A percentile compares a stretch with the other conserved stretches of the same genome.
These are phyloP conservation scores for Colletotrichum ledebouriae DNA, from an alignment of 2,329 filamentous ascomycete genomes.

Conservation along the genomic window DNA sequence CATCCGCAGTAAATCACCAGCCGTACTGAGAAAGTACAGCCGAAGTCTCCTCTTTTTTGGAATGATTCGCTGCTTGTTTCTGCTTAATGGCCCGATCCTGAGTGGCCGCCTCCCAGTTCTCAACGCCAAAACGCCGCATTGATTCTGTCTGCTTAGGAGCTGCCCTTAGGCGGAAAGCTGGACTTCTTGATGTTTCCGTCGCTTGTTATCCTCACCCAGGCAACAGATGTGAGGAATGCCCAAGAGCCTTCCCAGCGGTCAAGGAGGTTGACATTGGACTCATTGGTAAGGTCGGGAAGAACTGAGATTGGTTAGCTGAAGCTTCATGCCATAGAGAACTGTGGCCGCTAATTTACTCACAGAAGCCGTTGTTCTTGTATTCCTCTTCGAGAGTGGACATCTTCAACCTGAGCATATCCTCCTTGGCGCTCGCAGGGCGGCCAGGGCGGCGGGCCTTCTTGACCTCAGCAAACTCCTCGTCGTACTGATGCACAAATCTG, in stretches of 20 bases:
- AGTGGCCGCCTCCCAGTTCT: neutral
- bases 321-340: neutral
- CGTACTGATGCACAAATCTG: constrained; percentile 76
- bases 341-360: constrained; percentile 60
- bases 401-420: constrained; percentile 81
- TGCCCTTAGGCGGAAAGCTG: constrained; percentile 77
- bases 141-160: constrained; percentile 43
- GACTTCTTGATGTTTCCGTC: constrained; percentile 76
- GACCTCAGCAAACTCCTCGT: constrained; percentile 76
- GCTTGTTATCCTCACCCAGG: constrained; percentile 81
- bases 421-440: constrained; percentile 80
- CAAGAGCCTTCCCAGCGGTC: constrained; percentile 86
- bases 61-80: constrained; percentile 9
- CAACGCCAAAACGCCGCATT: constrained; percentile 38
- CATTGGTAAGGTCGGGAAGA: constrained; percentile 80
- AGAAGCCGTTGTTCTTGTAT: constrained; percentile 81
- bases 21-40: constrained; percentile 23
- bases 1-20: constrained; percentile 13
- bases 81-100: neutral
- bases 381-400: constrained; percentile 81
- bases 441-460: constrained; percentile 82
- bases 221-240: constrained; percentile 81
- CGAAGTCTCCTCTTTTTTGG: constrained; percentile 2
- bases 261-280: constrained; percentile 74
- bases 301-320: constrained; percentile 14